phyloP scores from a whole-genome alignment of 225 moss, liverwort and hornwort genomes.

The Lunularia cruciata region DNA sequence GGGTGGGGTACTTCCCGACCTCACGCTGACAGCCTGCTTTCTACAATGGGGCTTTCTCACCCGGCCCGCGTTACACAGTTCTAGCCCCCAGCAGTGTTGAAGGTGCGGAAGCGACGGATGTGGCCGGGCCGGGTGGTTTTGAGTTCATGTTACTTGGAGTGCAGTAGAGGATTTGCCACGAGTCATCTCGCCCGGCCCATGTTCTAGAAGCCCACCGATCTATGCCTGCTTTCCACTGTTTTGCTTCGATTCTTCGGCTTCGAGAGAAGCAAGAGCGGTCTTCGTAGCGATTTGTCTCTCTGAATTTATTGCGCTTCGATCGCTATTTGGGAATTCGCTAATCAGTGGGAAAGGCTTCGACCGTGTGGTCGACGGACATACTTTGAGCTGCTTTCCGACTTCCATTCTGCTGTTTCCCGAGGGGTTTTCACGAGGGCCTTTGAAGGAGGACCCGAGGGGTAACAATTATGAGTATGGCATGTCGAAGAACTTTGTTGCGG shows the following conservation, averaged over 20 bases:
- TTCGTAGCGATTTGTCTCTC: not conserved
- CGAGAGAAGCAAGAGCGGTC: not conserved
- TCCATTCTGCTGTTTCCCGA: not conserved
- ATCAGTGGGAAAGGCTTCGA: not conserved
- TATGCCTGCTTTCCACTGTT: not conserved
- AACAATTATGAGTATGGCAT: conserved; percentile 9
- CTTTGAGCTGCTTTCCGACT: not conserved
- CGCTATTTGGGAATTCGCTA: not conserved
- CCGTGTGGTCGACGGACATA: not conserved
- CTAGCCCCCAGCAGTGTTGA: no score
- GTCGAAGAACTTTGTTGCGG: conserved; percentile 18
- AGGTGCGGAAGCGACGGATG: no score
- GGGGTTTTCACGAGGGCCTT: not conserved
- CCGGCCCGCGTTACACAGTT: no score
- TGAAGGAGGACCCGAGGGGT: no score
- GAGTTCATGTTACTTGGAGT: no score
- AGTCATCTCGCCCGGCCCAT: no score
- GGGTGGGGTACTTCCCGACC: no score
- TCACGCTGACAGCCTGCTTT: no score
- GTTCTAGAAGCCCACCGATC: no score
- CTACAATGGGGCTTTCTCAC: no score
- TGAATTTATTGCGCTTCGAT: not conserved
- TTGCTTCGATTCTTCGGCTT: not conserved
- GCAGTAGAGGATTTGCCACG: no score
- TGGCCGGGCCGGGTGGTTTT: no score